These are phyloP conservation scores for Aspergillus puulaauensis DNA, from an alignment of 2,329 filamentous ascomycete species.

Conservation along the genomic window DNA sequence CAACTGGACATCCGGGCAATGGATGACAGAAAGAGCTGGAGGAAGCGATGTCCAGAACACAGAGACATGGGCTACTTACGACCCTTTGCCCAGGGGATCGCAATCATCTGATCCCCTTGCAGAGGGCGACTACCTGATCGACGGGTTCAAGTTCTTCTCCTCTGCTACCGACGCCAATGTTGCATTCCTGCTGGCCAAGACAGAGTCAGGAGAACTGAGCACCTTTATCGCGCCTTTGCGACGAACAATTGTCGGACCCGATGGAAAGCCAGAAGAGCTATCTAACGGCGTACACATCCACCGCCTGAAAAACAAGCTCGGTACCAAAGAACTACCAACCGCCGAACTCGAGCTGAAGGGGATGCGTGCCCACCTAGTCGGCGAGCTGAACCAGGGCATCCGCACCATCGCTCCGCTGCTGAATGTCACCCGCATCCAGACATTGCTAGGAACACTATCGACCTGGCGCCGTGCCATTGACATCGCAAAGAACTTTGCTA, in stretches of 20 bases:
- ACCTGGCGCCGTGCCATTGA: slow-evolving; percentile 41
- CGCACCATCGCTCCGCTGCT: slow-evolving; percentile 68
- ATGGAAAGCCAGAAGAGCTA: slow-evolving; percentile 39
- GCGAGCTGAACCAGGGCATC: slow-evolving; percentile 64
- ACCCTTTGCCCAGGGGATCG: not conserved
- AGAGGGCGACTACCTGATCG: slow-evolving; percentile 45
- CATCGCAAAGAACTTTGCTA: slow-evolving; percentile 43
- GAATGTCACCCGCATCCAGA: slow-evolving; percentile 59
- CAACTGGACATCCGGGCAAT: slow-evolving; percentile 70
- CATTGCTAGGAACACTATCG: slow-evolving; percentile 38
- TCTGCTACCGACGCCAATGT: slow-evolving; percentile 66
- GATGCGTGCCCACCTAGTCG: slow-evolving; percentile 66
- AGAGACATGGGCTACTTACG: slow-evolving; percentile 57
- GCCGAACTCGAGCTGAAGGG: slow-evolving; percentile 67
- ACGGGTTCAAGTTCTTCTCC: slow-evolving; percentile 72
- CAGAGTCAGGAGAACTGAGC: slow-evolving; percentile 52
- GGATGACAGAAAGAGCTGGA: slow-evolving; percentile 73
- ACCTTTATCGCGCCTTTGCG: slow-evolving; percentile 65
- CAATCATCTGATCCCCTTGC: not conserved
- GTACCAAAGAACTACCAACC: slow-evolving; percentile 68
- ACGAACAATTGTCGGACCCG: not conserved
- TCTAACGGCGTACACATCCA: slow-evolving; percentile 66
- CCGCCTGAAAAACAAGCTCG: slow-evolving; percentile 70
- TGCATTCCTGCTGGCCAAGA: slow-evolving; percentile 64
- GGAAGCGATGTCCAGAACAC: slow-evolving; percentile 69